Percentiles rank a stretch among this genome's conserved stretches.
Conservation (phyloP, 2,329 filamentous ascomycete genomes). For the Aspergillus sp. region DNA sequence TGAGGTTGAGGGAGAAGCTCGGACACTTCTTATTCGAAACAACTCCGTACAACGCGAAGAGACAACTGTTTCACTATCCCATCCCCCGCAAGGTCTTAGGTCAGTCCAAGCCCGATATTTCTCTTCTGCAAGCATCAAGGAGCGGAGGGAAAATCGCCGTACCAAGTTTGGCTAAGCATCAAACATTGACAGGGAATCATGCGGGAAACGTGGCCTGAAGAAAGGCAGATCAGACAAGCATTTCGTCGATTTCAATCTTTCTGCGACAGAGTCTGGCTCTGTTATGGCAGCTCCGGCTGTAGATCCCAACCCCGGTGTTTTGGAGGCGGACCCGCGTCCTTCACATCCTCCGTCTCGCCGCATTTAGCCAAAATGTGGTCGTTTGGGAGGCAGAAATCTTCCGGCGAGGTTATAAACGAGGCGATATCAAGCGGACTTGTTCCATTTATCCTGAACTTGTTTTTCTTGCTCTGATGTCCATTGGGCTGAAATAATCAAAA, state of each 20-base stretch:
- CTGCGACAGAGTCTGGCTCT: neutral
- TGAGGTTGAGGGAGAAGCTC: neutral
- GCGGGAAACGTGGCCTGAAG: neutral
- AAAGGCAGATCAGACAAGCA: neutral
- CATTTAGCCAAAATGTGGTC: constrained; percentile 1
- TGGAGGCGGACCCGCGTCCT: neutral
- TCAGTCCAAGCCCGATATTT: neutral
- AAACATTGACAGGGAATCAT: neutral
- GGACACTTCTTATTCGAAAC: neutral
- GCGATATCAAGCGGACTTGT: neutral
- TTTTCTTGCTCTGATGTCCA: neutral
- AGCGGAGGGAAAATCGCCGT: constrained; percentile 4
- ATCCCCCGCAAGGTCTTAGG: neutral
- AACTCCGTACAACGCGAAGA: neutral
- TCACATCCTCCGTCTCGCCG: constrained; percentile 1
- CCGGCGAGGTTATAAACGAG: neutral
- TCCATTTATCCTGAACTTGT: neutral
- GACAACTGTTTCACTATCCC: neutral
- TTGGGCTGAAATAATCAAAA: neutral
- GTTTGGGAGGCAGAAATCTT: neutral
- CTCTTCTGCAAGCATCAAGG: neutral
- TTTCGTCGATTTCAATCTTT: neutral
- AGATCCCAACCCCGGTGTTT: constrained; percentile 5
- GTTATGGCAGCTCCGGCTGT: constrained; percentile 5
- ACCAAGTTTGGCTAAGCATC: constrained; percentile 2